Percentiles rank a stretch among this genome's conserved stretches.
Conservation (phyloP, 2,329 filamentous ascomycete genomes). For the Hypoxylon sp. region DNA sequence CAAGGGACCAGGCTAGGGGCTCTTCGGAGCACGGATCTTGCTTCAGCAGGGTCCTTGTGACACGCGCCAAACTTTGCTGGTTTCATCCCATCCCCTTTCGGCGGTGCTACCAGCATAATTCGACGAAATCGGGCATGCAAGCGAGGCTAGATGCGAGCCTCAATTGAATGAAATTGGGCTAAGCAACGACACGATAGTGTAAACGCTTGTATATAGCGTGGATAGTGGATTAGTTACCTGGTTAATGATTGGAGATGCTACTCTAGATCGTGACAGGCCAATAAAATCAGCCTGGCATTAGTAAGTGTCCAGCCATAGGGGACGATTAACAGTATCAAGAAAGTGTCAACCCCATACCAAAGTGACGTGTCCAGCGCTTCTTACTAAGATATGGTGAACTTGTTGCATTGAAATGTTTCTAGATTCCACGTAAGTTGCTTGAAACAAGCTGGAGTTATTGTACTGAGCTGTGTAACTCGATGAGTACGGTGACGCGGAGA, state of each 20-base stretch:
- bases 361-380: constrained; percentile 5
- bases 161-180: constrained; percentile 22
- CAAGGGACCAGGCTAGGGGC: constrained; percentile 41
- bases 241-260: constrained; percentile 8
- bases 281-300: constrained; percentile 10
- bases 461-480: constrained; percentile 4
- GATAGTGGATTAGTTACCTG: neutral
- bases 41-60: constrained; percentile 52
- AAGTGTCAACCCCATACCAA: constrained; percentile 10
- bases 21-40: constrained; percentile 51
- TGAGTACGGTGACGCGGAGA: neutral
- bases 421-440: constrained; percentile 23
- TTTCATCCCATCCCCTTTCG: constrained; percentile 50
- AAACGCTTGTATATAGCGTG: constrained; percentile 18
- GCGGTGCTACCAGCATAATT: constrained; percentile 10
- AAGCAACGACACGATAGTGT: constrained; percentile 11
- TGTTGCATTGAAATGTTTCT: constrained; percentile 32
- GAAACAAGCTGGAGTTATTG: constrained; percentile 23
- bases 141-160: constrained; percentile 25
- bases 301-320: constrained; percentile 17
- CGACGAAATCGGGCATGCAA: constrained; percentile 22
- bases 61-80: constrained; percentile 51
- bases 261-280: constrained; percentile 4
- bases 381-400: constrained; percentile 16
- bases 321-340: constrained; percentile 4